Conservation (phyloP, 2,329 filamentous ascomycete genomes). For the Ophiostoma populinum region DNA sequence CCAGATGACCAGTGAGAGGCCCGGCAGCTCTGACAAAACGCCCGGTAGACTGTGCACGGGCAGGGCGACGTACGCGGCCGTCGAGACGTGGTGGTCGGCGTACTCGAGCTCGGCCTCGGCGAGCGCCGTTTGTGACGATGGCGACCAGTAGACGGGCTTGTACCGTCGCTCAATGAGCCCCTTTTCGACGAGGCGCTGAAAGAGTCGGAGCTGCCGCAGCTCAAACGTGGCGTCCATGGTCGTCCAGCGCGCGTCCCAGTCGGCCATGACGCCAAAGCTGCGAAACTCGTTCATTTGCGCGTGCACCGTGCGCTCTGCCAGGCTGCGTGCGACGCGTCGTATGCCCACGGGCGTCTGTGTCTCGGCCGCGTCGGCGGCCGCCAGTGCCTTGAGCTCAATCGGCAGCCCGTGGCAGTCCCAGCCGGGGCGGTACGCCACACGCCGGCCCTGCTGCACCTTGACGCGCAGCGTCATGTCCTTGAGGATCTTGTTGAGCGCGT, state of each 20-base stretch:
- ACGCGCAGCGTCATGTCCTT: conserved; percentile 85
- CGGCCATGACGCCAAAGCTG: conserved; percentile 61
- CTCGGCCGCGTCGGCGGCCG: conserved; percentile 12
- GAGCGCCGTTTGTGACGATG: conserved; percentile 59
- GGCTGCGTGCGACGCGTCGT: conserved; percentile 42
- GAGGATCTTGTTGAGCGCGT: conserved; percentile 90
- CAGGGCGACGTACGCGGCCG: conserved; percentile 65
- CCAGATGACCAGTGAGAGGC: conserved; percentile 76
- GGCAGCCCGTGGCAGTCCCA: conserved; percentile 98
- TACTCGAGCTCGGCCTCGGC: conserved; percentile 79
- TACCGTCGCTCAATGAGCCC: conserved; percentile 61
- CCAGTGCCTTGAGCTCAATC: conserved; percentile 85
- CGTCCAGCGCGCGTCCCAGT: conserved; percentile 61
- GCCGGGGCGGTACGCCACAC: conserved; percentile 70
- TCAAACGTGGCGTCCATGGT: conserved; percentile 68
- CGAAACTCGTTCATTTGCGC: conserved; percentile 59
- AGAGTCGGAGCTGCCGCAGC: conserved; percentile 56
- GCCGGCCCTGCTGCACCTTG: conserved; percentile 59
- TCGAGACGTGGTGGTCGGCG: conserved; percentile 54
- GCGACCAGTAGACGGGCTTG: conserved; percentile 79
- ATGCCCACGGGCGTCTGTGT: conserved; percentile 37
- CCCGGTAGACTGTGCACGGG: conserved; percentile 28
- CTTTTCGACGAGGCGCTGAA: conserved; percentile 55
- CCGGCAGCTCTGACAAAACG: not conserved
- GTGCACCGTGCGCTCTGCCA: conserved; percentile 52